These are phyloP conservation scores for Porcisia hertigi DNA, from an alignment of 208 protist genomes.

Conservation along the genomic window DNA sequence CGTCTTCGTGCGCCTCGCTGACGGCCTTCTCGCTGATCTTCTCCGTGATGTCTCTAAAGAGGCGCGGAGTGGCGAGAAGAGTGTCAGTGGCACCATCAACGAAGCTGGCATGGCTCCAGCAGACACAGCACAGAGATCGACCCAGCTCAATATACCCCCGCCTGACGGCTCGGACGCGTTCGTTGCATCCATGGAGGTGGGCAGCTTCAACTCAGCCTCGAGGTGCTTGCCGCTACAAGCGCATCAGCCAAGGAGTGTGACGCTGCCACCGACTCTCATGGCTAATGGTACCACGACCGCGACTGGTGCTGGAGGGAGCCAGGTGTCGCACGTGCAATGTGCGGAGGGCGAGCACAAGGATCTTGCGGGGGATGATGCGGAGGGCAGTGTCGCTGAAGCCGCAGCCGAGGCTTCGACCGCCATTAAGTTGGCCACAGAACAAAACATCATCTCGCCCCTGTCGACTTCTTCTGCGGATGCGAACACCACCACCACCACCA, in stretches of 20 bases:
- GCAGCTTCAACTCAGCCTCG: not conserved
- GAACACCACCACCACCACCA: not conserved
- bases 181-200: not conserved
- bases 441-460: not conserved
- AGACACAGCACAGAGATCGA: not conserved
- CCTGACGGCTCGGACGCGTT: not conserved
- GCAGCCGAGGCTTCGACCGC: not conserved
- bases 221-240: too few species aligned
- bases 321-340: not conserved
- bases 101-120: not conserved
- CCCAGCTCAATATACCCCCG: not conserved
- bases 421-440: not conserved
- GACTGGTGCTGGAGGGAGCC: not conserved
- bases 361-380: not conserved
- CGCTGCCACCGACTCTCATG: not conserved
- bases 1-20: not conserved
- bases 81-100: not conserved
- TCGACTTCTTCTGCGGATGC: not conserved
- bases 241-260: not conserved
- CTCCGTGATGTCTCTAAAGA: not conserved
- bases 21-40: conserved; percentile 5
- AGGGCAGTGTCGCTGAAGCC: not conserved
- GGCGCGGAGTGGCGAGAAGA: not conserved
- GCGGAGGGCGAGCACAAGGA: not conserved
- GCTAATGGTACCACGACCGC: not conserved